Evolutionary conservation across 306 rosid genomes (phyloP).

Genomic region (Fagus crenata): DNA sequence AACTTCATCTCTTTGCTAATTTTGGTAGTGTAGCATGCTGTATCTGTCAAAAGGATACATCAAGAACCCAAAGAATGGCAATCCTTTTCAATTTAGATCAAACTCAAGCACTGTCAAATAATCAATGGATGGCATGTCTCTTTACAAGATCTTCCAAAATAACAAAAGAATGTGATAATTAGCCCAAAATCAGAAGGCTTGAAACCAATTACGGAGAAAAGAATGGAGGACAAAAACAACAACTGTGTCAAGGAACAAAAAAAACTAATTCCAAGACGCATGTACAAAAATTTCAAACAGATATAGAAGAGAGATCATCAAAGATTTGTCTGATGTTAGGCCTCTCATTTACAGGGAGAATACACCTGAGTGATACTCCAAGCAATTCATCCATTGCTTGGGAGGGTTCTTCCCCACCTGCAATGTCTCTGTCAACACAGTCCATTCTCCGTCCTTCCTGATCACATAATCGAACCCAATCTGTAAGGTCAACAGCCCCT

Average conservation of each 20-base stretch:
- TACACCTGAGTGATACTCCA: slow-evolving; percentile 81
- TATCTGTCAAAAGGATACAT: background rate
- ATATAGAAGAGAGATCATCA: slow-evolving; percentile 77
- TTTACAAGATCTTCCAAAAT: slow-evolving; percentile 64
- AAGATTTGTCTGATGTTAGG: slow-evolving; percentile 98
- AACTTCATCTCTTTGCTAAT: too few relatives aligned
- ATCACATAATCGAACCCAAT: slow-evolving; percentile 96
- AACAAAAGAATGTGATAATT: slow-evolving; percentile 65
- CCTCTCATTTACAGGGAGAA: slow-evolving; percentile 98
- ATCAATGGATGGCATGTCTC: slow-evolving; percentile 58
- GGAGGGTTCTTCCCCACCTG: slow-evolving; percentile 78
- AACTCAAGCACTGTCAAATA: slow-evolving; percentile 67
- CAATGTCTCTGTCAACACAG: slow-evolving; percentile 89
- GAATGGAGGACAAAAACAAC: slow-evolving; percentile 44
- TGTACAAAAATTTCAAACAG: slow-evolving; percentile 73
- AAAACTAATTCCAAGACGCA: slow-evolving; percentile 76
- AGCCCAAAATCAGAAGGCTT: slow-evolving; percentile 67
- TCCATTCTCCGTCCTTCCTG: slow-evolving; percentile 94
- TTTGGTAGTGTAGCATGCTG: background rate
- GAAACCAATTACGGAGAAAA: slow-evolving; percentile 58
- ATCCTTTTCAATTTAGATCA: slow-evolving; percentile 44
- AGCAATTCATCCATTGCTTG: slow-evolving; percentile 82
- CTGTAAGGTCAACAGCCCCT: slow-evolving; percentile 95
- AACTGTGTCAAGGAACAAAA: slow-evolving; percentile 76
- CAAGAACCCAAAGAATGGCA: slow-evolving; percentile 21